Evolutionary conservation across 169 alveolate genomes (phyloP), one percentile per base, ranked within the genome.

Genomic region (Cryptosporidium sp.): DNA sequence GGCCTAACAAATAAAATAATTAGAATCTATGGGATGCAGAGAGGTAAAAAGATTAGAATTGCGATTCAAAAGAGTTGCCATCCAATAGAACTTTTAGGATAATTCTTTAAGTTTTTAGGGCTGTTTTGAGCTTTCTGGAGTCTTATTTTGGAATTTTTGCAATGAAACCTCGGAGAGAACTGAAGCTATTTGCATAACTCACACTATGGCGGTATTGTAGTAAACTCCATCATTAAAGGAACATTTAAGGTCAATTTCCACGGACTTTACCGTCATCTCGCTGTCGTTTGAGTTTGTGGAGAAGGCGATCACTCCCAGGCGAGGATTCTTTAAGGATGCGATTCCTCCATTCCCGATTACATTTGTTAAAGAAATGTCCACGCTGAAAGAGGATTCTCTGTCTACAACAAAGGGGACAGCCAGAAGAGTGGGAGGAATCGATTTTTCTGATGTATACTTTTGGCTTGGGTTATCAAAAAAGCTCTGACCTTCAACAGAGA

Each of bases 141-240:
- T 55, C 4, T 7, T 4, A 39, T 39, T 39, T 39, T 6, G 45
- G 8, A 7, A 39, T 7, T 39, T 39, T 39, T 39, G 8, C 0
- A 10, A 39, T 39, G 8, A 39, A 10, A 39, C 45, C 8, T 39
- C 12, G 8, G 8, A 10, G 8, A 39, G 45, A 39, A 10, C 45
- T 6, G 8, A 39, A 6, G 45, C 45, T 6, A 39, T 39, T 7
- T 39, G 45, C 45, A 55, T n/a, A 8, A 31, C 45, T 62, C 75
- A 80, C 41, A 80, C 67, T 23, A 80, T 62, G 68, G 80, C 75
- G 67, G 75, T 62, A 65, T 80, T 43, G 50, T 59, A 61, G 67
- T 80, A 80, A 31, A 80, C 87, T n/a, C 87, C 87, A 1, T 80
- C 87, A 62, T 61, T 80, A 14, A 80, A 45, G 4, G 75, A 80